Evolutionary conservation across 768 basidiomycete species (phyloP).

Genomic region (Boletus insuetus): DNA sequence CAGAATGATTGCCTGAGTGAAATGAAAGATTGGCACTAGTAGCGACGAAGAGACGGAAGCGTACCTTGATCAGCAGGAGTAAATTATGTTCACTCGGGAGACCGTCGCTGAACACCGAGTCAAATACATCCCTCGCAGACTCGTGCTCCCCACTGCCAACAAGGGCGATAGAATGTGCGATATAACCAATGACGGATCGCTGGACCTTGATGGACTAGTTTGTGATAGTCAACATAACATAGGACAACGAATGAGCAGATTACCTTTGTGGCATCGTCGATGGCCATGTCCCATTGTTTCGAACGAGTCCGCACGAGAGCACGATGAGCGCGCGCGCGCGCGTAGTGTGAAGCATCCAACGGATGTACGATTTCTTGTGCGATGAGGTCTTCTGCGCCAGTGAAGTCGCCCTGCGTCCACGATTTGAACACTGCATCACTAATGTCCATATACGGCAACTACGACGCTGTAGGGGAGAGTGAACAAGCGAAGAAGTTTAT

Average conservation of each 20-base stretch:
- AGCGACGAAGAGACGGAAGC: background rate
- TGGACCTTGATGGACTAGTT: conserved; percentile 1
- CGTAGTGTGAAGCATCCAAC: background rate
- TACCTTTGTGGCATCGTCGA: background rate
- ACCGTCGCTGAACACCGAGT: conserved; percentile 2
- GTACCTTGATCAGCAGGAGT: background rate
- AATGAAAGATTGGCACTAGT: too few species aligned
- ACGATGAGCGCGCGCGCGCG: background rate
- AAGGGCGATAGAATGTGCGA: background rate
- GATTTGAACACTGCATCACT: background rate
- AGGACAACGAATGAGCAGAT: rapidly evolving
- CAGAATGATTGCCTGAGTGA: too few species aligned
- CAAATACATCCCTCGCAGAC: background rate
- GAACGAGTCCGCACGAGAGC: background rate
- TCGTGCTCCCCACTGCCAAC: background rate
- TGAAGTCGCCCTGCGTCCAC: background rate
- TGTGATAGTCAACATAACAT: background rate
- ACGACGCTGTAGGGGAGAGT: background rate
- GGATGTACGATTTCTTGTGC: background rate
- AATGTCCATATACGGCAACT: background rate
- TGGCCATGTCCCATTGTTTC: background rate
- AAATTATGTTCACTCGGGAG: background rate
- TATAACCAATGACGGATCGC: conserved; percentile 6
- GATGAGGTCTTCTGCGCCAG: background rate
- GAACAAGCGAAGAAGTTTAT: too few species aligned